Conservation (phyloP, 1,139 yeast species). For the Suhomyces wounanorum region DNA sequence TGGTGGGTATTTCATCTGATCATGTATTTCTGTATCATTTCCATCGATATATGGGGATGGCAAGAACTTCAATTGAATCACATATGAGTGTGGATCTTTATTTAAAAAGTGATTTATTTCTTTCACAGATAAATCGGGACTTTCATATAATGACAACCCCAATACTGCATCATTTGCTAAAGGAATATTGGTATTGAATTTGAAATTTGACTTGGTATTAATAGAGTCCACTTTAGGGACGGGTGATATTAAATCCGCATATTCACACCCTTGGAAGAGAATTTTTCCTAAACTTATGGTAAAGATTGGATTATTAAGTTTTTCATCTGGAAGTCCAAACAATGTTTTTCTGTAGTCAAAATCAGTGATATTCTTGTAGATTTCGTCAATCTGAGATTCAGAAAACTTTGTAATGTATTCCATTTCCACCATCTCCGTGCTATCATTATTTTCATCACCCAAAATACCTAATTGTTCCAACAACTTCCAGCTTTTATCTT, state of each 20-base stretch:
- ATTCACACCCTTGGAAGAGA: slow-evolving; percentile 26
- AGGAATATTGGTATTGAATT: slow-evolving; percentile 48
- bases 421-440: neutral
- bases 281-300: slow-evolving; percentile 43
- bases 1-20: slow-evolving; percentile 45
- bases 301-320: slow-evolving; percentile 29
- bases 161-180: slow-evolving; percentile 41
- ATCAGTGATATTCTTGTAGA: slow-evolving; percentile 23
- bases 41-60: slow-evolving; percentile 42
- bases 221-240: slow-evolving; percentile 1
- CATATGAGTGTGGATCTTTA: slow-evolving; percentile 20
- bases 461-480: slow-evolving; percentile 25
- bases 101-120: slow-evolving; percentile 25
- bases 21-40: slow-evolving; percentile 18
- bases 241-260: slow-evolving; percentile 3
- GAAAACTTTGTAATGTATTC: slow-evolving; percentile 1
- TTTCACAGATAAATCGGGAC: slow-evolving; percentile 20
- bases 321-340: slow-evolving; percentile 18
- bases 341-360: slow-evolving; percentile 22
- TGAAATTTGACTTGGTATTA: slow-evolving; percentile 16
- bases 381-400: slow-evolving; percentile 10
- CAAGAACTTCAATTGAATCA: slow-evolving; percentile 49
- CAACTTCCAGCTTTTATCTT: slow-evolving; percentile 25
- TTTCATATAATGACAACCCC: slow-evolving; percentile 33
- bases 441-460: slow-evolving; percentile 4